A percentile compares a stretch with the other conserved stretches of the same genome.
Conservation (phyloP, 2,329 filamentous ascomycete species). For the Sporothrix protearum region DNA sequence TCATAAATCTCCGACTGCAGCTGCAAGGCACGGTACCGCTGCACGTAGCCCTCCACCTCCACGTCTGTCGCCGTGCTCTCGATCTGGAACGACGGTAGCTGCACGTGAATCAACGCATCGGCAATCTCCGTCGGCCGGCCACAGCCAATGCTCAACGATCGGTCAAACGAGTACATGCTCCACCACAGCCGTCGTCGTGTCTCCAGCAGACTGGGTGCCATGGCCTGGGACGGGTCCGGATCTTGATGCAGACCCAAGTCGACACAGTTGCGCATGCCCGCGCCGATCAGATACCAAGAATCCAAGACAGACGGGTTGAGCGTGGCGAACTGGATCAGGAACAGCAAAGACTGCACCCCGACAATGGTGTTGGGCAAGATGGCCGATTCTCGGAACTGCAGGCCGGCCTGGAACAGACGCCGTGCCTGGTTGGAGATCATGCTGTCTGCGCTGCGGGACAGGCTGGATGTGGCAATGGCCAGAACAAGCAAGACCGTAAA, state of each 20-base stretch:
- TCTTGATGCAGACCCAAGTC: constrained; percentile 32
- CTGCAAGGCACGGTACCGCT: constrained; percentile 30
- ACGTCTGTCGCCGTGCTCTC: constrained; percentile 28
- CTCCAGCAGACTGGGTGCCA: constrained; percentile 31
- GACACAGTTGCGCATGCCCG: constrained; percentile 31
- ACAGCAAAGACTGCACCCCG: constrained; percentile 31
- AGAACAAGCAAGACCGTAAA: constrained; percentile 31
- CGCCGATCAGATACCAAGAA: constrained; percentile 31
- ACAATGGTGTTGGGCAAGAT: constrained; percentile 31
- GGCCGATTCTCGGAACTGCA: constrained; percentile 31
- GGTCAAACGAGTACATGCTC: constrained; percentile 33
- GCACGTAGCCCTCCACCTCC: constrained; percentile 31
- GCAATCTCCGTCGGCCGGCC: constrained; percentile 30
- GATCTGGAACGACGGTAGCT: constrained; percentile 30
- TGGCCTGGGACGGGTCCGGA: constrained; percentile 13
- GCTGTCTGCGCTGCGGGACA: constrained; percentile 31
- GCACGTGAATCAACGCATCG: constrained; percentile 29
- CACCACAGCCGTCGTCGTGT: constrained; percentile 31
- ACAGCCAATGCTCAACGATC: constrained; percentile 31
- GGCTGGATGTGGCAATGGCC: constrained; percentile 31
- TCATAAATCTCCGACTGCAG: constrained; percentile 32
- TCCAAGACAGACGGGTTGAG: constrained; percentile 31
- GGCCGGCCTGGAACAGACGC: constrained; percentile 29
- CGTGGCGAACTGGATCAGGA: constrained; percentile 32
- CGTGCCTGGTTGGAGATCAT: constrained; percentile 30